Evolutionary conservation across 306 rosid species (phyloP), one percentile per base, ranked within the genome.

Genomic region (Hippophae tibetana): DNA sequence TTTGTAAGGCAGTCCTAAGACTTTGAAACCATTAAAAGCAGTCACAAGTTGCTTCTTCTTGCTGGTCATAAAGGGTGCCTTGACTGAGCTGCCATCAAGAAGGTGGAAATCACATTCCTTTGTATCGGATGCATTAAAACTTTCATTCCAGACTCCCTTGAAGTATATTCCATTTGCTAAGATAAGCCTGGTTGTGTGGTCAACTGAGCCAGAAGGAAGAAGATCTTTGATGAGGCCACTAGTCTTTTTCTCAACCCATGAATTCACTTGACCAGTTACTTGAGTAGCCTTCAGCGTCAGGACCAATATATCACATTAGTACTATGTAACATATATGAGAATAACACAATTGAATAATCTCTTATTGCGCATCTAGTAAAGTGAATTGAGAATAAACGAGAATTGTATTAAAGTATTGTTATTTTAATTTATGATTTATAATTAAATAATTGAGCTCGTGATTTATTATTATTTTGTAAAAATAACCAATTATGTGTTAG

Each of bases 1-100:
- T 54, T 74, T 56, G 52, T 87, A 90, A 23, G 80, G 87, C 71
- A 85, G 94, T 40, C 79, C 73, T 25, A 90, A 78, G 45, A 87
- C 89, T 76, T 79, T 87, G 71, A 85, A 83, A 11, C 82, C 84
- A 40, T 85, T 76, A 26, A 48, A 85, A 61, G 74, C 79, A 26
- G 65, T 42, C 10, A 81, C 42, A 42, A 58, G 52, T 57, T 87
- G 98, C 53, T 69, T 49, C 51, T 73, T 69, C 54, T 67, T 56
- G 82, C 79, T 85, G 42, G 74, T 79, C 96, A 90, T 90, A 78
- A 79, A 90, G 44, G 92, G 96, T 10, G 63, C 92, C 64, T 78
- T 76, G 53, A 81, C 80, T 27, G 76, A 59, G 66, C 71, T 76
- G 23, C 92, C 92, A 51, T 72, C 60, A 2, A 73, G 76, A 61